Evolutionary conservation across 306 rosid species (phyloP).

Genomic region (Cucumis hystrix): DNA sequence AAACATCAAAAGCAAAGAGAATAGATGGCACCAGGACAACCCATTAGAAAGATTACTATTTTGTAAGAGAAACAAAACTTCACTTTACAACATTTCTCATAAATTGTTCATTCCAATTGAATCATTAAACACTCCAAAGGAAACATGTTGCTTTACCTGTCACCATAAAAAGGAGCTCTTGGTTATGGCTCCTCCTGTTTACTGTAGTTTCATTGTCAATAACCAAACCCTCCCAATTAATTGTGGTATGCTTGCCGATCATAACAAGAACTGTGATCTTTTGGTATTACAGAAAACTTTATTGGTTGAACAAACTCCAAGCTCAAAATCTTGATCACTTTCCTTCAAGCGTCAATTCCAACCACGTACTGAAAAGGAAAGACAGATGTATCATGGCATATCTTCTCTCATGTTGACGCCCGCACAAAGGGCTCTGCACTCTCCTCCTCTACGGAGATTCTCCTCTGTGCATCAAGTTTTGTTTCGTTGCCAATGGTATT

Average conservation of each 20-base stretch:
- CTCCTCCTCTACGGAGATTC: constrained; percentile 30
- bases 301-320: neutral
- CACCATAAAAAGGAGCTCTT: neutral
- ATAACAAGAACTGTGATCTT: neutral
- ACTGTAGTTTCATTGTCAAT: neutral
- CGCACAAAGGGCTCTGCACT: neutral
- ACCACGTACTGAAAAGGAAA: neutral
- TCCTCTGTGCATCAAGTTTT: constrained; percentile 50
- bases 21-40: too few species aligned
- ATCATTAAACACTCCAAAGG: neutral
- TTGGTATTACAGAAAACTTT: neutral
- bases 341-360: neutral
- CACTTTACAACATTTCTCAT: neutral
- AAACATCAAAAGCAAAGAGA: too few species aligned
- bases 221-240: neutral
- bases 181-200: neutral
- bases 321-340: neutral
- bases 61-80: neutral
- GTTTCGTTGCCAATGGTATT: constrained; percentile 51
- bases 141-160: neutral
- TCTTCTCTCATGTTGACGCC: neutral
- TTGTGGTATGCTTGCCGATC: neutral
- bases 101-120: neutral
- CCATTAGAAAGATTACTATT: neutral
- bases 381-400: neutral